A percentile compares a stretch with the other conserved stretches of the same genome.
Conservation (phyloP, 768 basidiomycete species). For the Panus rudis region DNA sequence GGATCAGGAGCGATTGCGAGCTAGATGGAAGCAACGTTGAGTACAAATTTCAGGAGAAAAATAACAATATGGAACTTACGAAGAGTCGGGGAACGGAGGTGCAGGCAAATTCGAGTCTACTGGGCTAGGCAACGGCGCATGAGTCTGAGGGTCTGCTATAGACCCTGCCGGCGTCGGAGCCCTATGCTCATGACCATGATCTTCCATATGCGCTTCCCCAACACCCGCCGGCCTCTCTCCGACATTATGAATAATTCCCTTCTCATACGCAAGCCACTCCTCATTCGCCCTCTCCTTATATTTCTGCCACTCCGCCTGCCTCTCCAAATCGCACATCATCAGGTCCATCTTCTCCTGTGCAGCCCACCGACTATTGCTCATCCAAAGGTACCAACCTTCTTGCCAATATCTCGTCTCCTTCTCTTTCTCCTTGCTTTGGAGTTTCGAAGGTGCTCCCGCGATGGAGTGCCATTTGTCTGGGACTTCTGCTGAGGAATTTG, state of each 20-base stretch:
- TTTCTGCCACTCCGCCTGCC: slow-evolving; percentile 38
- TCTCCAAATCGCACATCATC: slow-evolving; percentile 52
- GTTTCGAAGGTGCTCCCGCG: slow-evolving; percentile 1
- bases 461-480: slow-evolving; percentile 4
- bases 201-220: slow-evolving; percentile 1
- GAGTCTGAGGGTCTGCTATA: not conserved
- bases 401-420: slow-evolving; percentile 54
- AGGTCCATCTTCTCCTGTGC: slow-evolving; percentile 48
- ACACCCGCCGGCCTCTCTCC: not conserved
- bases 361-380: slow-evolving; percentile 44
- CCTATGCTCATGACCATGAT: not conserved
- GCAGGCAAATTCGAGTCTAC: not conserved
- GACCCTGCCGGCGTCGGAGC: not conserved
- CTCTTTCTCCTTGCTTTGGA: not conserved
- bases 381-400: slow-evolving; percentile 73
- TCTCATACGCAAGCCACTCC: slow-evolving; percentile 43
- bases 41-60: too few species aligned
- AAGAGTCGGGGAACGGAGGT: slow-evolving; percentile 4
- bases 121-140: not conserved
- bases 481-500: not conserved
- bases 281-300: slow-evolving; percentile 40
- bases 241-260: slow-evolving; percentile 9
- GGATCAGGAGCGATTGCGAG: slow-evolving; percentile 43
- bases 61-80: not conserved
- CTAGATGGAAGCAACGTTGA: not conserved